Conservation (phyloP, 177 flowering plant genomes). For the Tripterygium wilfordii region DNA sequence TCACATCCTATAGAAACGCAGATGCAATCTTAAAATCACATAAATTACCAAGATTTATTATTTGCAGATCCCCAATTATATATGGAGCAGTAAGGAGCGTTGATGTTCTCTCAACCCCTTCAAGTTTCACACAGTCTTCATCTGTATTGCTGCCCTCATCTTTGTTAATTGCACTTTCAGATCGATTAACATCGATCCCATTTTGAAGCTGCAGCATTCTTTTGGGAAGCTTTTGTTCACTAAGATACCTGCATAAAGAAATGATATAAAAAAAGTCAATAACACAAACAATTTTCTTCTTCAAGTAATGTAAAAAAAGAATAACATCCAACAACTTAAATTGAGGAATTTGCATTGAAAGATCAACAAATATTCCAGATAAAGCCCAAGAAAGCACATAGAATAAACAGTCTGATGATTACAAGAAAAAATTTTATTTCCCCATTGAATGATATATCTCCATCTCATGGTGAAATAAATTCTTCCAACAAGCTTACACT, state of each 20-base stretch:
- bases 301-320: background rate
- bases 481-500: slow-evolving; percentile 37
- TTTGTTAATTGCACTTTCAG: slow-evolving; percentile 21
- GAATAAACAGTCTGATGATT: too few species aligned
- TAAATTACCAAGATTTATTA: slow-evolving; percentile 64
- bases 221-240: slow-evolving; percentile 67
- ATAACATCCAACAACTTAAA: background rate
- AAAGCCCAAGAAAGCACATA: too few species aligned
- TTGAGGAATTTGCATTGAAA: too few species aligned
- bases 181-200: slow-evolving; percentile 23
- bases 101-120: slow-evolving; percentile 11
- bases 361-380: too few species aligned
- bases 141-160: slow-evolving; percentile 31
- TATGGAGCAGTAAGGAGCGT: slow-evolving; percentile 32
- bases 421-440: too few species aligned
- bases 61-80: slow-evolving; percentile 53
- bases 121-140: slow-evolving; percentile 32
- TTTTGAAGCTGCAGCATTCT: slow-evolving; percentile 59
- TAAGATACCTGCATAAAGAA: slow-evolving; percentile 55
- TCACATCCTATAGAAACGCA: too few species aligned
- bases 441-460: too few species aligned
- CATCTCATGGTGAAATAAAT: too few species aligned
- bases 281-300: too few species aligned
- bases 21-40: background rate
- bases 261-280: too few species aligned